Evolutionary conservation across 768 basidiomycete species (phyloP), one percentile per base, ranked within the genome.

Genomic region (Suillus subluteus): DNA sequence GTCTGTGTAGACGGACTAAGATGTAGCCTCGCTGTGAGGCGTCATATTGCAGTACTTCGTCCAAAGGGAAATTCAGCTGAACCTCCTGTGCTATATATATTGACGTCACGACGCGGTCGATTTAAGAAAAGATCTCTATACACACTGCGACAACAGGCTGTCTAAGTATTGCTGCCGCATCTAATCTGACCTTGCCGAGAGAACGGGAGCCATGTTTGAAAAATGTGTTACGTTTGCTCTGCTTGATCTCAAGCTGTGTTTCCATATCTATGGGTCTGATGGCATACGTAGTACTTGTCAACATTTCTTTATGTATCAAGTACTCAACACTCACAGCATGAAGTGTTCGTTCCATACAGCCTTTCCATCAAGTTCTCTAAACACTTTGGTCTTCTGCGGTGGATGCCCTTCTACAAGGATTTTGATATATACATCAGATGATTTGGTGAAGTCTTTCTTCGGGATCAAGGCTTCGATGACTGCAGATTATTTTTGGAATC

Each of bases 1-100:
- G 63, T 1, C 56, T 67, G 40, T 75, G 69, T 40, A 76, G 23
- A 21, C 68, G 72, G 56, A 76, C 40, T 35, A 76, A 23, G 15
- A 78, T 41, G 40, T 59, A 59, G 9, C 58, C 58, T 5, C 26
- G 26, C 18, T 41, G 38, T 59, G 58, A 41, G n/a, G 35, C 26
- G 8, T 59, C 58, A 41, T 59, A 5, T 16, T 41, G 40, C 26
- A 30, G 40, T 59, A 40, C 58, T 41, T 59, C 58, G 40, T 30
- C 58, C 11, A 16, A 41, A 59, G 58, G 58, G 26, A 59, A 59
- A 59, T 59, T 11, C 26, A 59, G 40, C 9, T 26, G 58, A 41
- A 59, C 40, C 1, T 59, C 58, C 26, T 59, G 58, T 41, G 40
- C 58, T 59, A 26, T 23, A 41, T 8, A 38, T 18, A 11, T 18